A percentile compares a stretch with the other conserved stretches of the same genome.
Conservation (phyloP, 139 green algal species). For the Tetraselmis striata region DNA sequence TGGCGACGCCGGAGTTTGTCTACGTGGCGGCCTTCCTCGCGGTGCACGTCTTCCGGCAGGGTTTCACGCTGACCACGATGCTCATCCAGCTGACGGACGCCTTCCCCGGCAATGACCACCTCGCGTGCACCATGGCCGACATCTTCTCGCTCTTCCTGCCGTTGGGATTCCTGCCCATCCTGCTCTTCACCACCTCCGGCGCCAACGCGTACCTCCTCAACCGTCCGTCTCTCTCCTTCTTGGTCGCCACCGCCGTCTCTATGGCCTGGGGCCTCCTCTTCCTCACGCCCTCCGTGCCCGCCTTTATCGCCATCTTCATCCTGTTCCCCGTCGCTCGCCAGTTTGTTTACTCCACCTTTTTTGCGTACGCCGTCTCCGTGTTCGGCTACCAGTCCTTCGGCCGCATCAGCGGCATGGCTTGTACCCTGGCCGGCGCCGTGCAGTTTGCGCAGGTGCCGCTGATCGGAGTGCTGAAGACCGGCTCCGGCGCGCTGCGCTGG, state of each 20-base stretch:
- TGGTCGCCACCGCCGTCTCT: not conserved
- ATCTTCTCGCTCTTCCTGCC: not conserved
- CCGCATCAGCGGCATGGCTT: constrained; percentile 4
- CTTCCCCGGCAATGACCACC: not conserved
- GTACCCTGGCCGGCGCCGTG: not conserved
- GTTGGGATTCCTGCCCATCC: not conserved
- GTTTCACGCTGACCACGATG: not conserved
- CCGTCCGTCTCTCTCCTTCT: not conserved
- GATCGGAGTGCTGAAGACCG: not conserved
- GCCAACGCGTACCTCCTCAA: constrained; percentile 2
- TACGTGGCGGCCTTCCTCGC: not conserved
- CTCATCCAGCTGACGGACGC: not conserved
- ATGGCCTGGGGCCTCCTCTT: constrained; percentile 4
- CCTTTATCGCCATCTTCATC: not conserved
- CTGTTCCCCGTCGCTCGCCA: not conserved
- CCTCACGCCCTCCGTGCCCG: not conserved
- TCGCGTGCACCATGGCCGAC: not conserved
- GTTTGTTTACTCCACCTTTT: constrained; percentile 2
- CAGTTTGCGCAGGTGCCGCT: not conserved
- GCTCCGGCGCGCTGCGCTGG: not conserved
- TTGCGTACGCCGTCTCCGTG: not conserved
- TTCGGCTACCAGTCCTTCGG: constrained; percentile 1
- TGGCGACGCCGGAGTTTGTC: not conserved
- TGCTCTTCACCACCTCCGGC: not conserved
- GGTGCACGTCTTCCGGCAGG: constrained; percentile 1